These are phyloP conservation scores for Hevea brasiliensis DNA, from an alignment of 345 rosid genomes.

Conservation along the genomic window DNA sequence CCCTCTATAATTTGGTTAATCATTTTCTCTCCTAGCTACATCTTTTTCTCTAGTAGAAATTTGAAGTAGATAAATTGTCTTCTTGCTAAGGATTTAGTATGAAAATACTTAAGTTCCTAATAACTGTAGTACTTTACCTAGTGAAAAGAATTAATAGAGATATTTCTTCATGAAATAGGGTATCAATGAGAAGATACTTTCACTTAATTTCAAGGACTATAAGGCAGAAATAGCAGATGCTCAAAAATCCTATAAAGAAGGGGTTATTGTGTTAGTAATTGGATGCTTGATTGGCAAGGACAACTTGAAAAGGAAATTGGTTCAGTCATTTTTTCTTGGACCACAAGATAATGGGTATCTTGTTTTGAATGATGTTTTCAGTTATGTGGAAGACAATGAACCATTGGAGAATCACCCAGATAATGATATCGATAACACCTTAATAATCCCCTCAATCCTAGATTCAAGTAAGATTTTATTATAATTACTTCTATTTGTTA, in stretches of 20 bases:
- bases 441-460: constrained; percentile 26
- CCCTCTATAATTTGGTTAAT: background rate
- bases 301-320: constrained; percentile 43
- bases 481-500: too few relatives aligned
- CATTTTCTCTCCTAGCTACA: too few relatives aligned
- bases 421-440: constrained; percentile 27
- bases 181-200: constrained; percentile 63
- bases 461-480: constrained; percentile 33
- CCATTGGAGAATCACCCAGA: constrained; percentile 17
- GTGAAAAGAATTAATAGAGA: background rate
- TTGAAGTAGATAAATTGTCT: background rate
- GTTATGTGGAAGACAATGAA: constrained; percentile 47
- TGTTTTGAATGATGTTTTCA: constrained; percentile 71
- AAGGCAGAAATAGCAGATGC: constrained; percentile 67
- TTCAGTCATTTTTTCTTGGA: constrained; percentile 72
- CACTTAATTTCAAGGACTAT: constrained; percentile 48
- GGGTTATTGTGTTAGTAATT: constrained; percentile 60
- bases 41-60: background rate
- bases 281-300: constrained; percentile 59
- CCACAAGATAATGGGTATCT: constrained; percentile 60
- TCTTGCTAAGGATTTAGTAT: background rate
- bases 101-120: too few relatives aligned
- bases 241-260: constrained; percentile 49
- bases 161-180: constrained; percentile 38
- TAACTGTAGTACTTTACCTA: too few relatives aligned